Evolutionary conservation across 768 basidiomycete genomes (phyloP), one percentile per base, ranked within the genome.

Genomic region (Mycena vulgaris): DNA sequence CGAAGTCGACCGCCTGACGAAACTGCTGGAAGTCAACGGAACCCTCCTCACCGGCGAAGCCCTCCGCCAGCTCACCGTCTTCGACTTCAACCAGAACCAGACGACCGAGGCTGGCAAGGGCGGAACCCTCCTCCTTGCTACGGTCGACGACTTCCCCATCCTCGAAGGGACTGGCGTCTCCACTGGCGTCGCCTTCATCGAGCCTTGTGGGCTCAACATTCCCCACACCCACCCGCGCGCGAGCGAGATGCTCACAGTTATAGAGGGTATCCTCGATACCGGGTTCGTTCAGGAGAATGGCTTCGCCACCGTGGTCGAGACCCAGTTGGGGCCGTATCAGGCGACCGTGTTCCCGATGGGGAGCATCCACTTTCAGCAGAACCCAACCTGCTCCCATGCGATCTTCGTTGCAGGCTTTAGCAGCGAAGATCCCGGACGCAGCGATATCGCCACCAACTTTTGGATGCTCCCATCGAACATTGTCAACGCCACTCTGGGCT

Each of bases 11-110:
- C 58, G 66, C n/a, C 47, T 71, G 8, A 61, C 53, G 33, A 75
- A 76, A 16, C 59, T 82, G 47, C 77, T 83, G 14, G 74, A 74
- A 19, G 75, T 78, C 69, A 48, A n/a, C n/a, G n/a, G n/a, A n/a
- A n/a, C n/a, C n/a, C n/a, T n/a, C n/a, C n/a, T n/a, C n/a, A n/a
- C n/a, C n/a, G n/a, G n/a, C n/a, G n/a, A n/a, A n/a, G n/a, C n/a
- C n/a, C n/a, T n/a, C n/a, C n/a, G n/a, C n/a, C 52, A 37, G 8
- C 48, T 63, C 61, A 63, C 61, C 25, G 51, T 63, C 16, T 63
- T 63, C 49, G 49, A 63, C 25, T 63, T 52, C 61, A 63, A 63
- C 61, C n/a, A n/a, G n/a, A 72, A 72, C 55, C 56, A 68, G 27
- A 21, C 62, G 23, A 40, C 61, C 14, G 48, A 47, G 10, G 52